These are phyloP conservation scores for Dittrichia graveolens DNA, from an alignment of 129 eudicot species.

Conservation along the genomic window DNA sequence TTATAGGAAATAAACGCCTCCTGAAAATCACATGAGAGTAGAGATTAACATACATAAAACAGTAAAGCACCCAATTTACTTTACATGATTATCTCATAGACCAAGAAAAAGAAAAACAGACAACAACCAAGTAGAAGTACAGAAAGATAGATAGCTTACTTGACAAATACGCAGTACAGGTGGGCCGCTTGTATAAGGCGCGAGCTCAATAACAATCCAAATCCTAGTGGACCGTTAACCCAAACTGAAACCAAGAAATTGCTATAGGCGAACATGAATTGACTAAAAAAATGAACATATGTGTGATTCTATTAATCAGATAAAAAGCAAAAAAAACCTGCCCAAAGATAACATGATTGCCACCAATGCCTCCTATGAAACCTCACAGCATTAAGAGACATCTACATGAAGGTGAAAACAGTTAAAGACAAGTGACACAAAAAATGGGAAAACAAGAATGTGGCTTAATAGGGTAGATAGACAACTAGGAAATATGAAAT, in stretches of 20 bases:
- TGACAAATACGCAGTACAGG: conserved; percentile 71
- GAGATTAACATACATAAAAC: conserved; percentile 1
- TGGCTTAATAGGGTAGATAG: background rate
- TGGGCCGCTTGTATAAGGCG: conserved; percentile 81
- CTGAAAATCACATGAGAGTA: conserved; percentile 44
- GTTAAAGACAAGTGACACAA: background rate
- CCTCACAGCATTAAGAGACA: conserved; percentile 71
- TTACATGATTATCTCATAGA: background rate
- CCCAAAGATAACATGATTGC: conserved; percentile 92
- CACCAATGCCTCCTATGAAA: conserved; percentile 64
- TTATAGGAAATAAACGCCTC: conserved; percentile 81
- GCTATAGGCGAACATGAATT: conserved; percentile 17
- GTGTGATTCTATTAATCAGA: conserved; percentile 1
- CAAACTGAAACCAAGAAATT: conserved; percentile 59
- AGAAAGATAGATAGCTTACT: conserved; percentile 47
- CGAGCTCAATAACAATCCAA: conserved; percentile 81
- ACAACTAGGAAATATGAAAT: background rate
- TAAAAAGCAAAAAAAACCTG: conserved; percentile 46
- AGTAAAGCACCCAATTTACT: background rate
- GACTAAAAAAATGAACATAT: conserved; percentile 16
- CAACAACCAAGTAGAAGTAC: background rate
- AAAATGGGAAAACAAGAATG: conserved; percentile 13
- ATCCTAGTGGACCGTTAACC: conserved; percentile 84
- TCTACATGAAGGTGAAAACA: conserved; percentile 40
- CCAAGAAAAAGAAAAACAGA: background rate